phyloP scores from a whole-genome alignment of 345 rosid species.

The Isatis tinctoria region DNA sequence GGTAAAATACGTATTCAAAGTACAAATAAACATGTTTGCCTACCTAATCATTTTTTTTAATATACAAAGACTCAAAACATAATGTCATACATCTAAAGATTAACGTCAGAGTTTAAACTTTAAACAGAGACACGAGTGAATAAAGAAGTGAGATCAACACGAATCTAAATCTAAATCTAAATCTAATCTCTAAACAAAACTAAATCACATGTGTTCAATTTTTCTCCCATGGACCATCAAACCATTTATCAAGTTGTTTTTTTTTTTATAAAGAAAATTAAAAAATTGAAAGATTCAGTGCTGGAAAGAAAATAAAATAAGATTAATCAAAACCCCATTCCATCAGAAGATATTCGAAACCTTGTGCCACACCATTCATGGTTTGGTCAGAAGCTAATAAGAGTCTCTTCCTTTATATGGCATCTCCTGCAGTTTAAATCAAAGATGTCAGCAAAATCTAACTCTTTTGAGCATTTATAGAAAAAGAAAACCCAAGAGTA shows the following conservation, averaged over 20 bases:
- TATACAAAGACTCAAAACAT: neutral
- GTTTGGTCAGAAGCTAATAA: conserved; percentile 25
- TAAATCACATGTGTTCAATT: conserved; percentile 20
- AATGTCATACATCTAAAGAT: conserved; percentile 7
- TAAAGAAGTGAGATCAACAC: conserved; percentile 21
- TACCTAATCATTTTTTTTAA: neutral
- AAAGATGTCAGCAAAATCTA: neutral
- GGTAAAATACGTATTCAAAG: no score
- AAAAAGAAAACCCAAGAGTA: neutral
- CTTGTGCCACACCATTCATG: conserved; percentile 15
- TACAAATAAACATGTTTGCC: conserved; percentile 1
- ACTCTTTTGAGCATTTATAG: neutral
- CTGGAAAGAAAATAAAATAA: neutral
- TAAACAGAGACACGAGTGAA: conserved; percentile 10
- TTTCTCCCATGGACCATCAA: conserved; percentile 12
- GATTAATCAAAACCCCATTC: neutral
- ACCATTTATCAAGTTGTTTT: neutral
- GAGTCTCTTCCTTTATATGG: conserved; percentile 33
- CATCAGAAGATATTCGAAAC: conserved; percentile 15
- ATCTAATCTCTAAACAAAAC: conserved; percentile 5
- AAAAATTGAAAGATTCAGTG: neutral
- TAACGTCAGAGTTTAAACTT: conserved; percentile 14
- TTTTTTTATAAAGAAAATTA: neutral
- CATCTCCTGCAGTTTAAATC: conserved; percentile 22
- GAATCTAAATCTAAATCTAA: conserved; percentile 11